Conservation (phyloP, 139 green algal species). For the Coccomyxa sp. region DNA sequence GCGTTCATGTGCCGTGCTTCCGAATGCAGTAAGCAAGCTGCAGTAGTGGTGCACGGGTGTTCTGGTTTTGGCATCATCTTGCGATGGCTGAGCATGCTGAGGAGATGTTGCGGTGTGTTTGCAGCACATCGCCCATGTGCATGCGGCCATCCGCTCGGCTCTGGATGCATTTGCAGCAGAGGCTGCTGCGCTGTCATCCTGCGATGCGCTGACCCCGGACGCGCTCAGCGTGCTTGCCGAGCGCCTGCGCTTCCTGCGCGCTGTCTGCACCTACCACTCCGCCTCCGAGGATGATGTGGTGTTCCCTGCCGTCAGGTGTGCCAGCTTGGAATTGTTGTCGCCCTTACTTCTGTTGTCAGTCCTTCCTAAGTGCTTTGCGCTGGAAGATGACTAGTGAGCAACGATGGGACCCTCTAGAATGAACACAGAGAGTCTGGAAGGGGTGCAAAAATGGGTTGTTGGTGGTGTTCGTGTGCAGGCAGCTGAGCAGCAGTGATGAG, state of each 20-base stretch:
- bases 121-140: constrained; percentile 77
- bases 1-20: no score
- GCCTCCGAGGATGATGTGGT: constrained; percentile 84
- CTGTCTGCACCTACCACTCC: constrained; percentile 85
- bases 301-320: constrained; percentile 17
- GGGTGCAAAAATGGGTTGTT: no score
- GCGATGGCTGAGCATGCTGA: no score
- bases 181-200: constrained; percentile 12
- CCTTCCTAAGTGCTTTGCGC: neutral
- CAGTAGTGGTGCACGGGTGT: no score
- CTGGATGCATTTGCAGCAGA: constrained; percentile 76
- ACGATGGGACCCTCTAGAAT: no score
- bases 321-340: neutral
- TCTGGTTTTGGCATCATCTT: no score
- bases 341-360: neutral
- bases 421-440: no score
- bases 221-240: constrained; percentile 66
- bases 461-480: neutral
- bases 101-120: constrained; percentile 6
- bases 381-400: no score
- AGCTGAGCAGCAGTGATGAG: neutral
- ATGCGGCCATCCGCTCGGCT: constrained; percentile 71
- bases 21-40: no score
- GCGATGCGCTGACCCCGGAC: constrained; percentile 14
- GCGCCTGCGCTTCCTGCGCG: constrained; percentile 78